A percentile compares a stretch with the other conserved stretches of the same genome.
Conservation (phyloP, 768 basidiomycete species). For the Lactarius pseudohatsudake region DNA sequence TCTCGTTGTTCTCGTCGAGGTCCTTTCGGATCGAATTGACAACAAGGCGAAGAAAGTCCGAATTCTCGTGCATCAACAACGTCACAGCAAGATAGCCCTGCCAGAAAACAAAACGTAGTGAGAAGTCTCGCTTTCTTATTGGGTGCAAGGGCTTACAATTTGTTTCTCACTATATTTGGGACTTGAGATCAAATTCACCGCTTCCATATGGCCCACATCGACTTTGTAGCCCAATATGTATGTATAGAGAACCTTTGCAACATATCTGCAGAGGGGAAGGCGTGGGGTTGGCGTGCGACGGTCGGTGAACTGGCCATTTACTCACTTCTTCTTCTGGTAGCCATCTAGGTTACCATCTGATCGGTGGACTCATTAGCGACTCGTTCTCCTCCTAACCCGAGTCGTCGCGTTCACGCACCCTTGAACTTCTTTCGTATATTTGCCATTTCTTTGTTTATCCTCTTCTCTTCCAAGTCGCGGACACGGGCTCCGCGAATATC, state of each 20-base stretch:
- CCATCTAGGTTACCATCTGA: constrained; percentile 83
- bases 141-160: constrained; percentile 61
- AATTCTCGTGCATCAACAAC: constrained; percentile 97
- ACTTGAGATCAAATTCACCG: constrained; percentile 95
- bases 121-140: constrained; percentile 13
- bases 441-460: constrained; percentile 99
- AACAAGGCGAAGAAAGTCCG: constrained; percentile 91
- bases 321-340: constrained; percentile 91
- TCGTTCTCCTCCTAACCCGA: background rate
- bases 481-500: constrained; percentile 97
- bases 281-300: too few species aligned
- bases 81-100: constrained; percentile 98
- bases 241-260: constrained; percentile 98
- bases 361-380: constrained; percentile 5
- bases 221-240: constrained; percentile 99
- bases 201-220: constrained; percentile 99
- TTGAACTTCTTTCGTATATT: constrained; percentile 99
- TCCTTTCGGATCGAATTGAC: constrained; percentile 99
- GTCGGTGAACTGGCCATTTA: constrained; percentile 24
- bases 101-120: constrained; percentile 15
- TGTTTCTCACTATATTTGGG: constrained; percentile 98
- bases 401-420: constrained; percentile 46
- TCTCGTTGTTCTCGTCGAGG: constrained; percentile 89
- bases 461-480: constrained; percentile 95
- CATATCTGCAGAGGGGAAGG: constrained; percentile 56